Base-by-base conservation (phyloP, 1,284 basidiomycete genomes). In the Moesziomyces sp. region DNA sequence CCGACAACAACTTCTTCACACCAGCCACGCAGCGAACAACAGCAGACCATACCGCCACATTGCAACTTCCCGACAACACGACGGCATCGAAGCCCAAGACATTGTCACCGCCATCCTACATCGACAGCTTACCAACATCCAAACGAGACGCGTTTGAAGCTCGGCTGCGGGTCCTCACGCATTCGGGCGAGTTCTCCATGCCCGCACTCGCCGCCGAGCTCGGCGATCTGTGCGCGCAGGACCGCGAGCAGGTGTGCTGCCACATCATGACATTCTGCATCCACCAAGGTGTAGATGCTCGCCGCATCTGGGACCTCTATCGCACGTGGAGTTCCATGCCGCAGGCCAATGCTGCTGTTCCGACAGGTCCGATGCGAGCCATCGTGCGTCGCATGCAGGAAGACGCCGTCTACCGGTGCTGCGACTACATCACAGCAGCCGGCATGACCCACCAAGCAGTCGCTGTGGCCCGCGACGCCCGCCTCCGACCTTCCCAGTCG, bases 401-500 rank as follows among this genome's bases (percentile, higher is more conserved):
- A 7, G 58, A 58, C 23, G 47, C 64, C 18, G 46, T 79, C 8
- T 71, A 54, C 26, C 52, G 48, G 23, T 60, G 67, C 26, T 69
- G 54, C 48, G 24, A 23, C 0, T 60, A 59, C 13, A 53, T 71
- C 0, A 58, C 63, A 5, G 28, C 58, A 9, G 69, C 65, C 3
- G 46, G 56, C 1, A 43, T 61, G n/a, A 62, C 47, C 1, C 53
- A 47, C 3, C 66, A 62, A 13, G 77, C 69, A 5, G 77, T 67
- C 0, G 48, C 33, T 3, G 21, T 71, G 1, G 44, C 62, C 0
- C 24, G 57, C 14, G 77, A 79, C 28, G 33, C 46, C 2, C 66
- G 77, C 11, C 51, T 77, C 33, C 74, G 59, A 35, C 66, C 69
- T 0, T 70, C 74, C 16, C 77, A 79, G 46, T 55, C 72, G 28